These are phyloP conservation scores for Barnettozyma pratensis DNA, from an alignment of 805 yeast species.

Conservation along the genomic window DNA sequence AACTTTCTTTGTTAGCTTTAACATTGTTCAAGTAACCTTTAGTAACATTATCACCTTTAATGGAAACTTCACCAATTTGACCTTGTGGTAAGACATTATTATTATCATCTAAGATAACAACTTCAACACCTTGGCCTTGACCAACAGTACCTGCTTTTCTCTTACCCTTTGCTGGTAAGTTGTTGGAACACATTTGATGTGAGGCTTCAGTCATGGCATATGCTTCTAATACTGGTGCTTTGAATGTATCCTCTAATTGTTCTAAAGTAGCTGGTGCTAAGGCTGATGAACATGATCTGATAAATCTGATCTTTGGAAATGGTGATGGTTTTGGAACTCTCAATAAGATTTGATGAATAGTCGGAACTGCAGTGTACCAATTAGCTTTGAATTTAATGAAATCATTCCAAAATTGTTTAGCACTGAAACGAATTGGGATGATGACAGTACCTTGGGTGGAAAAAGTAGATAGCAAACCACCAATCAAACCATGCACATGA, in stretches of 20 bases:
- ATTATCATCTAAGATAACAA: slow-evolving; percentile 48
- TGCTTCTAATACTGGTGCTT: slow-evolving; percentile 70
- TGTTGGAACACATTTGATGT: slow-evolving; percentile 76
- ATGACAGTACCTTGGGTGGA: slow-evolving; percentile 55
- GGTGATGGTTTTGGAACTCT: slow-evolving; percentile 44
- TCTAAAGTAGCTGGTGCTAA: slow-evolving; percentile 62
- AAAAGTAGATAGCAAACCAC: slow-evolving; percentile 58
- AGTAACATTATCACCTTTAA: slow-evolving; percentile 65
- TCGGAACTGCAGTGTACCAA: slow-evolving; percentile 79
- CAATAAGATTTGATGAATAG: slow-evolving; percentile 64
- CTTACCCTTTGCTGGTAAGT: slow-evolving; percentile 58
- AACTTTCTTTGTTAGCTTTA: slow-evolving; percentile 64
- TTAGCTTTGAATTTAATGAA: slow-evolving; percentile 45
- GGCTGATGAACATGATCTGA: slow-evolving; percentile 69
- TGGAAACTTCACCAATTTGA: slow-evolving; percentile 61
- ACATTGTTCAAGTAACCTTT: slow-evolving; percentile 67
- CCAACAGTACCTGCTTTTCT: slow-evolving; percentile 73
- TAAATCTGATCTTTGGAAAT: slow-evolving; percentile 54
- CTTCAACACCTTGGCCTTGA: slow-evolving; percentile 63
- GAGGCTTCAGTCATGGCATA: slow-evolving; percentile 80
- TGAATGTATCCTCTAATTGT: slow-evolving; percentile 49
- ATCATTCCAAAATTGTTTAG: slow-evolving; percentile 55
- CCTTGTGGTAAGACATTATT: slow-evolving; percentile 47
- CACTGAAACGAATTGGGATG: slow-evolving; percentile 60
- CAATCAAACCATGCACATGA: slow-evolving; percentile 72